Evolutionary conservation across 306 rosid species (phyloP).

Genomic region (Astragalus glycyphyllos): DNA sequence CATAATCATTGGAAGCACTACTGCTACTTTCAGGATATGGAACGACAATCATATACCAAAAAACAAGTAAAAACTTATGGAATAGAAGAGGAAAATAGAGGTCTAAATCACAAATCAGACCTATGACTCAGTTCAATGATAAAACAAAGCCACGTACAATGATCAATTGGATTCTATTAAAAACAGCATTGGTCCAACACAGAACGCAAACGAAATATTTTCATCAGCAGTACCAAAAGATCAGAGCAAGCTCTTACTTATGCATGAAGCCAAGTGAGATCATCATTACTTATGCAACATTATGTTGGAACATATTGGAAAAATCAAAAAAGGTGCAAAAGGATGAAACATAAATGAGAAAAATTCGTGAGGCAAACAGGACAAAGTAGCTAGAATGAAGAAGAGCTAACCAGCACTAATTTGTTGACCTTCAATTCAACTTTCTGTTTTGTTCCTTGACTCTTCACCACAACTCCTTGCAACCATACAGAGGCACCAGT

Average conservation of each 20-base stretch:
- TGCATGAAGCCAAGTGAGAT: conserved; percentile 25
- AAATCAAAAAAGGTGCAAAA: not conserved
- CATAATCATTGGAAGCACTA: conserved; percentile 6
- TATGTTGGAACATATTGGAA: not conserved
- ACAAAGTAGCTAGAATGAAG: conserved; percentile 8
- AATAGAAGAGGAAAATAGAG: not conserved
- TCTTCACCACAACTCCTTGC: conserved; percentile 78
- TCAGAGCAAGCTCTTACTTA: conserved; percentile 16
- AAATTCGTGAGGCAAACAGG: not conserved
- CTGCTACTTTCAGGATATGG: conserved; percentile 10
- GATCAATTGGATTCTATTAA: not conserved
- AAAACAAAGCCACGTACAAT: conserved; percentile 5
- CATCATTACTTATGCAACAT: conserved; percentile 13
- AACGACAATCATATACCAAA: conserved; percentile 9
- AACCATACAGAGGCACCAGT: conserved; percentile 95
- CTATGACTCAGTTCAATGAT: not conserved
- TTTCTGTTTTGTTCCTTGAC: conserved; percentile 91
- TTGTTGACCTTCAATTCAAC: conserved; percentile 89
- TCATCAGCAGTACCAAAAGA: conserved; percentile 23
- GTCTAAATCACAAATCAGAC: not conserved
- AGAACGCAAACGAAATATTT: conserved; percentile 16
- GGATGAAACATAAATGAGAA: not conserved
- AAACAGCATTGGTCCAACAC: not conserved
- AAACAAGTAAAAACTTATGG: conserved; percentile 5
- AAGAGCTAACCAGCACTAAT: conserved; percentile 74